A percentile compares a stretch with the other conserved stretches of the same genome.
These are phyloP conservation scores for Atkinsonella hypoxylon DNA, from an alignment of 2,329 filamentous ascomycete species.

Conservation along the genomic window DNA sequence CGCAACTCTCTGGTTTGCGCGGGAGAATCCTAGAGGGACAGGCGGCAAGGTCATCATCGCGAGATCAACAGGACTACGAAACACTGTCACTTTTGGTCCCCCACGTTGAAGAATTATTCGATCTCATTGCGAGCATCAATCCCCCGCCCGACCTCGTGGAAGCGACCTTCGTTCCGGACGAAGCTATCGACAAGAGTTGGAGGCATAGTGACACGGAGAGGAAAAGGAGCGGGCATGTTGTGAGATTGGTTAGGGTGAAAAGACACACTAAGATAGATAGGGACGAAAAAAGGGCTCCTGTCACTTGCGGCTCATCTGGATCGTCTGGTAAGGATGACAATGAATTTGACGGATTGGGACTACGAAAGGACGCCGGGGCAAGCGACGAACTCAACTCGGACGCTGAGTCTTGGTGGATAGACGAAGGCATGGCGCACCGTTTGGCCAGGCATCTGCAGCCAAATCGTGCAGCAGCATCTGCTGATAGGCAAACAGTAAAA, in stretches of 20 bases:
- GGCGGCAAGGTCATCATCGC: conserved; percentile 19
- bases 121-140: conserved; percentile 22
- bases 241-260: conserved; percentile 20
- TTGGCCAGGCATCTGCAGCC: conserved; percentile 33
- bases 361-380: conserved; percentile 14
- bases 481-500: conserved; percentile 19
- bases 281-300: background rate
- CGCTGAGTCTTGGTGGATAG: conserved; percentile 31
- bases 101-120: conserved; percentile 29
- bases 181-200: conserved; percentile 26
- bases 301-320: background rate
- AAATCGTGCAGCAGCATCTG: conserved; percentile 8
- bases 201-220: conserved; percentile 22
- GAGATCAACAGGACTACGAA: conserved; percentile 25
- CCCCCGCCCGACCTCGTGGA: conserved; percentile 24
- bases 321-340: background rate
- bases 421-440: conserved; percentile 33
- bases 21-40: conserved; percentile 24
- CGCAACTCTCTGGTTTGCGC: conserved; percentile 26
- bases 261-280: conserved; percentile 8
- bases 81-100: conserved; percentile 28
- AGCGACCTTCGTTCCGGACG: conserved; percentile 32
- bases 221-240: conserved; percentile 17
- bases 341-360: background rate
- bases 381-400: background rate